phyloP scores from a whole-genome alignment of 805 yeast species.

The Deakozyma indianensis region DNA sequence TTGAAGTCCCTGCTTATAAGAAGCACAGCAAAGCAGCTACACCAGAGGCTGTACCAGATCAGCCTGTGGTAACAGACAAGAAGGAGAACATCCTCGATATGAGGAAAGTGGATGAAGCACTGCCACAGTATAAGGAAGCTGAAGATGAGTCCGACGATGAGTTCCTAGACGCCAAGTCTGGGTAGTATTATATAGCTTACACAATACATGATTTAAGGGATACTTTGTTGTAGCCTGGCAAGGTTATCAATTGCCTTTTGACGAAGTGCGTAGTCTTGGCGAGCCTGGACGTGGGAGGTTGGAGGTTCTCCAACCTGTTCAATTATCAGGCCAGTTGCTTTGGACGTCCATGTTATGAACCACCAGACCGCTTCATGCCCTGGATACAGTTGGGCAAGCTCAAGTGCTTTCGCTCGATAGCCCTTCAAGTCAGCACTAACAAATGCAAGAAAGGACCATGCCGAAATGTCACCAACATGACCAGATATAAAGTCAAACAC shows the following conservation, averaged over 20 bases:
- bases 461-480: conserved; percentile 20
- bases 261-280: background rate
- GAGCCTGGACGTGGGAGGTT: background rate
- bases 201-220: too few species aligned
- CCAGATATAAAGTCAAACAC: conserved; percentile 7
- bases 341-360: conserved; percentile 6
- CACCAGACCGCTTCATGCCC: conserved; percentile 14
- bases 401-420: conserved; percentile 1
- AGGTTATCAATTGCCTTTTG: background rate
- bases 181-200: background rate
- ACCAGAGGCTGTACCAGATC: background rate
- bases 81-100: conserved; percentile 5
- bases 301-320: background rate
- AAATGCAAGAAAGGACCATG: conserved; percentile 18
- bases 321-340: background rate
- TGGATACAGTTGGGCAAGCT: conserved; percentile 3
- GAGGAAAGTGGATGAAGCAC: conserved; percentile 8
- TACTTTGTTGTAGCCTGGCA: too few species aligned
- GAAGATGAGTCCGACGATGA: conserved; percentile 12
- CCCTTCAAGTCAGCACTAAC: conserved; percentile 2
- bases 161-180: conserved; percentile 15
- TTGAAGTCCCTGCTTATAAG: conserved; percentile 52
- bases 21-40: conserved; percentile 22
- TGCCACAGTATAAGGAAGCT: conserved; percentile 6
- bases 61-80: background rate